A percentile compares a stretch with the other conserved stretches of the same genome.
These are phyloP conservation scores for Lactarius sanguifluus DNA, from an alignment of 768 basidiomycete genomes.

Conservation along the genomic window DNA sequence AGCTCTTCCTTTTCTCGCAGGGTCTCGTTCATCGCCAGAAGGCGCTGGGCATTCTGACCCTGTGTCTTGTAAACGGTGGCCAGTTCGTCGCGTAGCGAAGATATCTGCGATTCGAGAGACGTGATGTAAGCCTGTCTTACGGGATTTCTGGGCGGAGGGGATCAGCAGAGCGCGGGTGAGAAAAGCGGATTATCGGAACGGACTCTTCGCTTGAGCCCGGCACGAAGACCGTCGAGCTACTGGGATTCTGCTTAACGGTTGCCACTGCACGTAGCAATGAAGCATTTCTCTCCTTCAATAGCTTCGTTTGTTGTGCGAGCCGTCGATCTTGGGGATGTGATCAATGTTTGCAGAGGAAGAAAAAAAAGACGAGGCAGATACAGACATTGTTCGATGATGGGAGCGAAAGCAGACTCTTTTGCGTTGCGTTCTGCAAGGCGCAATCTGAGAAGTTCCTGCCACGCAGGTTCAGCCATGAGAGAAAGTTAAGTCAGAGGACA, in stretches of 20 bases:
- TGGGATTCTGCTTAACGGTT: slow-evolving; percentile 62
- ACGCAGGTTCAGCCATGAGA: slow-evolving; percentile 75
- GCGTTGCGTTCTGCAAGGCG: slow-evolving; percentile 83
- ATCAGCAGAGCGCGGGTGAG: slow-evolving; percentile 7
- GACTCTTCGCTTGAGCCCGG: slow-evolving; percentile 72
- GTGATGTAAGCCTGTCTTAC: slow-evolving; percentile 85
- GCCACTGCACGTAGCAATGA: slow-evolving; percentile 83
- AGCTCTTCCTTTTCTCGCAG: slow-evolving; percentile 91
- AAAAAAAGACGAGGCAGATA: slow-evolving; percentile 29
- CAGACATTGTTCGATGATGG: slow-evolving; percentile 92
- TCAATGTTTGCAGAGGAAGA: slow-evolving; percentile 26
- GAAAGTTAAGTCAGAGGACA: slow-evolving; percentile 15
- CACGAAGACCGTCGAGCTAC: slow-evolving; percentile 60
- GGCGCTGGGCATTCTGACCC: slow-evolving; percentile 90
- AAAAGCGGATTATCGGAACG: slow-evolving; percentile 34
- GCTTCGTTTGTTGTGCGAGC: slow-evolving; percentile 87
- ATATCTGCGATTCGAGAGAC: slow-evolving; percentile 93
- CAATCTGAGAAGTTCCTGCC: slow-evolving; percentile 79
- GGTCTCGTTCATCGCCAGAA: slow-evolving; percentile 92
- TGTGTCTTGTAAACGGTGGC: slow-evolving; percentile 96
- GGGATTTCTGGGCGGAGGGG: slow-evolving; percentile 56
- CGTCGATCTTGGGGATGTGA: slow-evolving; percentile 63
- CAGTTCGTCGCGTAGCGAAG: slow-evolving; percentile 86
- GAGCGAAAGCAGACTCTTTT: slow-evolving; percentile 74
- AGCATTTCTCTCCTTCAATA: slow-evolving; percentile 90